Conservation (phyloP, 345 rosid genomes). For the Gossypium longicalyx region DNA sequence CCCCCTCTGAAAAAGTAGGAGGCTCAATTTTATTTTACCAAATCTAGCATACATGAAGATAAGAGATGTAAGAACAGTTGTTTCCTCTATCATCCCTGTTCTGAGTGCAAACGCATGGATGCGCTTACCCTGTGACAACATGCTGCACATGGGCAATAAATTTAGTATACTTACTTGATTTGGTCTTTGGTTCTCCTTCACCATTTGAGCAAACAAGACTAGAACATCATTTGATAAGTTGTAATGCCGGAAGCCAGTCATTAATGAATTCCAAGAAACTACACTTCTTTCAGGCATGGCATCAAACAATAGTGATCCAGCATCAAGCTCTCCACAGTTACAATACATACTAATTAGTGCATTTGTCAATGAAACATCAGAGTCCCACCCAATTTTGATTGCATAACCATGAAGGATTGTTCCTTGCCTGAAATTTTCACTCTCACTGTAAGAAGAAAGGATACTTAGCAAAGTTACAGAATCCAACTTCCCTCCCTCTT, state of each 20-base stretch:
- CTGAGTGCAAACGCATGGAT: constrained; percentile 40
- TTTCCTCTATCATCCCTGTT: constrained; percentile 22
- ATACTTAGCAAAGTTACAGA: constrained; percentile 40
- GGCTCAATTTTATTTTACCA: constrained; percentile 35
- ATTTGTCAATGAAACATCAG: constrained; percentile 30
- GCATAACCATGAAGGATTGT: constrained; percentile 55
- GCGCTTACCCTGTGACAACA: constrained; percentile 26
- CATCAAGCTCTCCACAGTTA: constrained; percentile 33
- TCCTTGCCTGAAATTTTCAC: constrained; percentile 32
- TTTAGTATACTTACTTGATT: constrained; percentile 36
- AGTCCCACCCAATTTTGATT: constrained; percentile 34
- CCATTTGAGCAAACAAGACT: constrained; percentile 34
- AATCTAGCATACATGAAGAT: constrained; percentile 56
- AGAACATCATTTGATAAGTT: constrained; percentile 21
- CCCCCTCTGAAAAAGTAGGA: constrained; percentile 34
- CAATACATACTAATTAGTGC: constrained; percentile 47
- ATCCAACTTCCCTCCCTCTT: constrained; percentile 32
- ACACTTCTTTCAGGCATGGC: constrained; percentile 30
- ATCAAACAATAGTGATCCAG: constrained; percentile 31
- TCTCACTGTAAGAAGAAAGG: constrained; percentile 17
- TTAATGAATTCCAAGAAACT: constrained; percentile 47
- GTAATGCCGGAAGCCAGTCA: constrained; percentile 38
- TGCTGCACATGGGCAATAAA: constrained; percentile 35
- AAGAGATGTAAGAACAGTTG: constrained; percentile 17
- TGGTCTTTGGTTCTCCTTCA: constrained; percentile 28